Base-by-base conservation (phyloP, 306 rosid species). In the Clitoria ternatea region DNA sequence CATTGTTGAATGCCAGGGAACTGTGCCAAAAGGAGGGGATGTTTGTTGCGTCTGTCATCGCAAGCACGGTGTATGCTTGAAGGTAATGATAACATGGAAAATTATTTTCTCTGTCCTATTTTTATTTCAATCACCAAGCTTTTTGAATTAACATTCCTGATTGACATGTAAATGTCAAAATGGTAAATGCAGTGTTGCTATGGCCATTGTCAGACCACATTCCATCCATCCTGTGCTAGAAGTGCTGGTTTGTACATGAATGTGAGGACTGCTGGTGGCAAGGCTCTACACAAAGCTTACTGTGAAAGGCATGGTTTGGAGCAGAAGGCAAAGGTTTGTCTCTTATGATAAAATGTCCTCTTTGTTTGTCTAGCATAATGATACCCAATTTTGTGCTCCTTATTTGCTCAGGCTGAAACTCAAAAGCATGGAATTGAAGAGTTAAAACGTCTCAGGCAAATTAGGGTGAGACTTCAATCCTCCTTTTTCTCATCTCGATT, bases 211-310 rank as follows among this genome's bases (percentile, higher is more conserved):
- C 92, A 80, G 76, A 72, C 92, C 36, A 70, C 92, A 35, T 95
- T 91, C 77, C 99, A 95, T 70, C 93, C 96, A 35, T 86, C 84
- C 18, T 95, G 99, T 85, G 92, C 92, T 60, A 95, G 99, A 88
- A 91, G 84, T 79, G 79, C 90, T 65, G 96, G 96, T 62, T 80
- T 85, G 48, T 91, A 75, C 85, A 85, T 91, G 90, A 85, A 66
- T 69, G 80, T 86, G 44, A 95, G 83, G 87, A 71, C 74, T 83
- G 67, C 75, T 12, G 78, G 90, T 72, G 96, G 96, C 77, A 95
- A 87, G 86, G 74, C 66, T 72, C 99, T 89, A 77, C 99, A 91
- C 82, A 95, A 85, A 80, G 96, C 96, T 68, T 95, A 91, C 74
- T 95, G 99, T 69, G 97, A 95, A 82, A 89, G 83, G 72, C 99